Percentiles rank a stretch among this genome's conserved stretches.
phyloP scores from a whole-genome alignment of 495 filamentous ascomycete species.

The Jackrogersella minutella region DNA sequence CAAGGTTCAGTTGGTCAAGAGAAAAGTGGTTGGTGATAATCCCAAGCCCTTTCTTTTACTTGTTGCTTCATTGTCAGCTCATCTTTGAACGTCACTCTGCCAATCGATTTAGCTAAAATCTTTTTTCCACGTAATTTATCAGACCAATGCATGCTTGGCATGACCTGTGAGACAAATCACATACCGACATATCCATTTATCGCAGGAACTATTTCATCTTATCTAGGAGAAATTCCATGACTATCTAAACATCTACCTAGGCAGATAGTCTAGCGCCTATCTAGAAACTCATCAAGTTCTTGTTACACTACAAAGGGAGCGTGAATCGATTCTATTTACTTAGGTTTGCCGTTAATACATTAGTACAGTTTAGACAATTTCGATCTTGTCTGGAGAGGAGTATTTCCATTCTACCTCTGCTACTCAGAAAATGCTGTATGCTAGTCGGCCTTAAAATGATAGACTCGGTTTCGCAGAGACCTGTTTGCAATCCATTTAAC shows the following conservation, averaged over 20 bases:
- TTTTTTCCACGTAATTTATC: not conserved
- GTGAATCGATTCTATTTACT: conserved; percentile 9
- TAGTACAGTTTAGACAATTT: conserved; percentile 22
- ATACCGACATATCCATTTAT: conserved; percentile 8
- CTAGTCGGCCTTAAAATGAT: not conserved
- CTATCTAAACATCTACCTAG: too few species aligned
- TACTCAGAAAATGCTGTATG: conserved; percentile 11
- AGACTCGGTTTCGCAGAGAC: not conserved
- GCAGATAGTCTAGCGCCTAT: too few species aligned
- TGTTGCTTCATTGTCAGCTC: not conserved
- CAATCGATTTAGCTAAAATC: conserved; percentile 13
- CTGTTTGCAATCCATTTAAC: not conserved
- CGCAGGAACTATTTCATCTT: not conserved
- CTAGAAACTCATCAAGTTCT: too few species aligned
- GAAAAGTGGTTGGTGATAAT: conserved; percentile 4
- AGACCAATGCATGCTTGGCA: conserved; percentile 6
- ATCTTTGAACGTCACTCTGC: conserved; percentile 14
- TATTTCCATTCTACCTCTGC: conserved; percentile 30
- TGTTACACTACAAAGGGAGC: too few species aligned
- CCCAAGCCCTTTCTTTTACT: too few species aligned
- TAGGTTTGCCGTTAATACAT: not conserved
- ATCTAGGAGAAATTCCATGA: not conserved
- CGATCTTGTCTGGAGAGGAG: conserved; percentile 25
- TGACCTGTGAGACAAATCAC: not conserved
- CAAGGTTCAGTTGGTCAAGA: not conserved